Percentiles rank a stretch among this genome's conserved stretches.
Conservation (phyloP, 768 basidiomycete species). For the Cyathus striatus region DNA sequence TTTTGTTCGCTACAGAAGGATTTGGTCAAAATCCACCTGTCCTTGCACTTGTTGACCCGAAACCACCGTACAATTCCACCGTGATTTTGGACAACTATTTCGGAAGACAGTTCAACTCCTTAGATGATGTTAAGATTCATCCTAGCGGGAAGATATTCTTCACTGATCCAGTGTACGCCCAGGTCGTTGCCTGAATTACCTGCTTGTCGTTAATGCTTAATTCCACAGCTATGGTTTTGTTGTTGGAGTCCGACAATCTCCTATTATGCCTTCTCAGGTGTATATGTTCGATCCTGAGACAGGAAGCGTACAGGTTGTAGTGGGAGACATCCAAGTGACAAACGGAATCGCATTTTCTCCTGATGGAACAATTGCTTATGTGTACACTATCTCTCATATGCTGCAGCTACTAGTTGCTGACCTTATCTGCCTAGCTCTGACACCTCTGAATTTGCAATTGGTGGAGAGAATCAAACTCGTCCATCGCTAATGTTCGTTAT, state of each 20-base stretch:
- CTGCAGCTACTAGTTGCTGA: neutral
- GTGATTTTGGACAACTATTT: constrained; percentile 69
- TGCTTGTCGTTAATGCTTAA: neutral
- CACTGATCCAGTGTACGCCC: constrained; percentile 54
- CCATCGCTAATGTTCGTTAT: neutral
- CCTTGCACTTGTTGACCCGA: constrained; percentile 54
- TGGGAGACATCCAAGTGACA: constrained; percentile 57
- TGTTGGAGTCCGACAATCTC: constrained; percentile 54
- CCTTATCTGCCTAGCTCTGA: neutral
- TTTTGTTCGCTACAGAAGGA: constrained; percentile 55
- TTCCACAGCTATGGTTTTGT: constrained; percentile 47
- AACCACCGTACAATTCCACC: constrained; percentile 52
- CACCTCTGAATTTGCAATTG: neutral
- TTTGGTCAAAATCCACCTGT: constrained; percentile 51
- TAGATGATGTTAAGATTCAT: constrained; percentile 69
- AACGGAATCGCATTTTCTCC: constrained; percentile 67
- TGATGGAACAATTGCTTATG: constrained; percentile 53
- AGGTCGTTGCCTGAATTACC: neutral
- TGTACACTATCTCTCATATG: constrained; percentile 24
- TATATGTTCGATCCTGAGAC: constrained; percentile 64
- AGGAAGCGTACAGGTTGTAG: constrained; percentile 56
- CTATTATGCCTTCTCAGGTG: constrained; percentile 61
- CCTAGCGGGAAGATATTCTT: constrained; percentile 64
- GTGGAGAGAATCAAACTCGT: neutral
- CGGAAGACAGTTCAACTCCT: constrained; percentile 68